Evolutionary conservation across 2,329 filamentous ascomycete genomes (phyloP), one percentile per base, ranked within the genome.

Genomic region (Penicillium psychrosexuale): DNA sequence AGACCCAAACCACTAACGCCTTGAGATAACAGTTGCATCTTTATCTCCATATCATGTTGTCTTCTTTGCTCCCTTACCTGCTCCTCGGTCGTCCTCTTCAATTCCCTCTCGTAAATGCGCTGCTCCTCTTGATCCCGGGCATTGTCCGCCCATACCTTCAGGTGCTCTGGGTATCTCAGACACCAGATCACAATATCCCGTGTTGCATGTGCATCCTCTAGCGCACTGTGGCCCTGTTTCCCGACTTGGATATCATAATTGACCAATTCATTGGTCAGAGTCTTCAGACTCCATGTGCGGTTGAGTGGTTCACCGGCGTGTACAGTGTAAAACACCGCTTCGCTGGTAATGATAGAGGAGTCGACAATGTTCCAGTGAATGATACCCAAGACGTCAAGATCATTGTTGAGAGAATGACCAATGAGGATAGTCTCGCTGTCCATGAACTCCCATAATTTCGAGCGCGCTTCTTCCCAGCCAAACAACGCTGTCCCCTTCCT

Each of bases 181-280:
- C 72, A 77, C 70, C 72, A 80, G 2, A 83, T 63, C 5, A 75
- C 70, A 44, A 83, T 61, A 61, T 82, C 79, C 8, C 80, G 72
- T 0, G 76, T 70, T 0, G 80, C 80, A 33, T 79, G 71, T 0
- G 79, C 75, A 66, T 82, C 78, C 61, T 82, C 78, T 5, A 82
- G 59, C 44, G 75, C 75, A 63, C 79, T 74, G 47, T 82, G 80
- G 1, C 79, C 77, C 2, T 60, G 62, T 9, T 56, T 61, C 3
- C 65, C 60, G 22, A 50, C 60, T 27, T 72, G 75, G 15, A 81
- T 75, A 1, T 58, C 54, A 11, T 73, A 58, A 2, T 63, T 61
- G 3, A 79, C 58, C 7, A 79, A 61, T 4, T 70, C 68, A 15
- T 60, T 56, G 24, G 68, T 64, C 15, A 79, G 63, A 0, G 34